phyloP scores from a whole-genome alignment of 2,329 filamentous ascomycete species.

The Fusarium incarnatum region DNA sequence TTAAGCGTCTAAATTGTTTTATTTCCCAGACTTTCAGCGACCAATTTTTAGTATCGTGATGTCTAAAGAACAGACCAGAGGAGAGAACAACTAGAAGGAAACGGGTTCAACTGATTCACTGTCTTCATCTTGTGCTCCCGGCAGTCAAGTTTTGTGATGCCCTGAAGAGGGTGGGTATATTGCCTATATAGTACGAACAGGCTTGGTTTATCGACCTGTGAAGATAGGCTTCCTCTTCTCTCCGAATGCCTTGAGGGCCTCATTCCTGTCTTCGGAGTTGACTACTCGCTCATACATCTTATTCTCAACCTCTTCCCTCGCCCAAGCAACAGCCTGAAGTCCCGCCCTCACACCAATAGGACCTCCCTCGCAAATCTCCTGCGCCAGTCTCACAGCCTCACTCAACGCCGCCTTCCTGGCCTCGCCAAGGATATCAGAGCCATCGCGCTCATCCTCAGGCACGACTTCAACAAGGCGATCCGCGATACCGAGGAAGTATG shows the following conservation, averaged over 20 bases:
- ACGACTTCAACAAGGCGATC: conserved; percentile 88
- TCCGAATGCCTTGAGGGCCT: conserved; percentile 86
- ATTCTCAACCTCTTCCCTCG: conserved; percentile 84
- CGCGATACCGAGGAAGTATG: conserved; percentile 90
- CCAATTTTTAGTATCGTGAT: background rate
- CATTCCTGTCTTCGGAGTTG: conserved; percentile 84
- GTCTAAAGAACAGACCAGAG: background rate
- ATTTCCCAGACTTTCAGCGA: background rate
- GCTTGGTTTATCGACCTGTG: conserved; percentile 59
- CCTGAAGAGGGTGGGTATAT: background rate
- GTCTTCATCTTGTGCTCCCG: background rate
- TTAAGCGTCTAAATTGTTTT: background rate
- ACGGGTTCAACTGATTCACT: rapidly evolving
- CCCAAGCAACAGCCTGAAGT: conserved; percentile 79
- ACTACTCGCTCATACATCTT: conserved; percentile 87
- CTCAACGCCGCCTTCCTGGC: conserved; percentile 77
- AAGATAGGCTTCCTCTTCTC: conserved; percentile 72
- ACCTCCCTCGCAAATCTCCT: conserved; percentile 89
- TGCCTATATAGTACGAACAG: background rate
- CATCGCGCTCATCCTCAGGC: conserved; percentile 63
- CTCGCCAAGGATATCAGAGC: conserved; percentile 60
- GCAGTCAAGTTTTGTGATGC: background rate
- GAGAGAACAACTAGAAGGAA: background rate
- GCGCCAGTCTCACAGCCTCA: conserved; percentile 81
- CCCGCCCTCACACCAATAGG: conserved; percentile 85